A percentile compares a stretch with the other conserved stretches of the same genome.
Conservation (phyloP, 208 protist genomes). For the Lotmaria passim region DNA sequence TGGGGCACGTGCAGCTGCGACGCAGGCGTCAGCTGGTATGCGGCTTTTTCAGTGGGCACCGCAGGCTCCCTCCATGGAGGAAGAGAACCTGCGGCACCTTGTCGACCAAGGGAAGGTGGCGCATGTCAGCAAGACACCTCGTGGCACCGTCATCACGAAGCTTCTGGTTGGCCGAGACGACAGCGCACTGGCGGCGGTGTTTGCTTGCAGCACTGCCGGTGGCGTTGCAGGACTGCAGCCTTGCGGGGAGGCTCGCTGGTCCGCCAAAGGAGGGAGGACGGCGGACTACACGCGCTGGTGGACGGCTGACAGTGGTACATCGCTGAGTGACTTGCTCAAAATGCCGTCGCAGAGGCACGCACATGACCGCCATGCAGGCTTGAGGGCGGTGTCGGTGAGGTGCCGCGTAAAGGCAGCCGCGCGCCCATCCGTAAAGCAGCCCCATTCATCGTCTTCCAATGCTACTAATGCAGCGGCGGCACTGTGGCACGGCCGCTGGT, state of each 20-base stretch:
- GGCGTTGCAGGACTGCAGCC: neutral
- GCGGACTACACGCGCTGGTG: conserved; percentile 11
- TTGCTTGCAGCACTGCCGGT: neutral
- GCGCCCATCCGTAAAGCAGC: conserved; percentile 20
- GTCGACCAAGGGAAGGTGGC: neutral
- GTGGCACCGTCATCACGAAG: conserved; percentile 5
- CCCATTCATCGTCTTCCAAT: neutral
- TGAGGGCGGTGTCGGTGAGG: conserved; percentile 14
- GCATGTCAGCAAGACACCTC: neutral
- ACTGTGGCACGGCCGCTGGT: conserved; percentile 35
- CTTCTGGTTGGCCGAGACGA: conserved; percentile 7
- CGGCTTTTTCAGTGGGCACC: conserved; percentile 28
- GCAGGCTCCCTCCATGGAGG: neutral
- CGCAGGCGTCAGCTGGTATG: conserved; percentile 3
- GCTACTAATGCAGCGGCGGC: conserved; percentile 7
- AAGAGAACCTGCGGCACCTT: too few species aligned
- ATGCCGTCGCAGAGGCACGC: neutral
- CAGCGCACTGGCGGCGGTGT: conserved; percentile 27
- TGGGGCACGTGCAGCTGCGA: neutral
- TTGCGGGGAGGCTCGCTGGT: conserved; percentile 26
- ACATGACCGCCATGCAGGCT: neutral
- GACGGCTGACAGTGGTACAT: too few species aligned
- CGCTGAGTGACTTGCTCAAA: neutral
- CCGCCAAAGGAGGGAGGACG: neutral
- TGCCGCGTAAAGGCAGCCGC: conserved; percentile 12